A percentile compares a stretch with the other conserved stretches of the same genome.
Evolutionary conservation across 2,329 filamentous ascomycete species (phyloP).

Genomic region (Diaporthe vexans): DNA sequence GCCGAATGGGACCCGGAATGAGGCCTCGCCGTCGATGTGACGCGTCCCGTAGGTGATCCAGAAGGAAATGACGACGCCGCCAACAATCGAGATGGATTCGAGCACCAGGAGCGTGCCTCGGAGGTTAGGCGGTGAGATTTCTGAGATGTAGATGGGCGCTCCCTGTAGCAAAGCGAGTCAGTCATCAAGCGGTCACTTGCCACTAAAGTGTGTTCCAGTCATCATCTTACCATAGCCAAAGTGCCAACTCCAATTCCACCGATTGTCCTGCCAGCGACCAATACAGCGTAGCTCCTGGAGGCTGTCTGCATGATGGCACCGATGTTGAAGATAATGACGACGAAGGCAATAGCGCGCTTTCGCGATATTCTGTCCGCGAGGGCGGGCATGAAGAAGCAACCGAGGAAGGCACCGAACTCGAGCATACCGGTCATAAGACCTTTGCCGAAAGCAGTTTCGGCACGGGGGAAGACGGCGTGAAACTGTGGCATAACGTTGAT

Average conservation of each 20-base stretch:
- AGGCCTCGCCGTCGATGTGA: slow-evolving; percentile 54
- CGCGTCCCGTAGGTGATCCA: slow-evolving; percentile 68
- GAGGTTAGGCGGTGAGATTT: slow-evolving; percentile 54
- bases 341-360: slow-evolving; percentile 57
- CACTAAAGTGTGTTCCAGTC: not conserved
- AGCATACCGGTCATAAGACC: slow-evolving; percentile 60
- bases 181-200: not conserved
- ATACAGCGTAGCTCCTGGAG: slow-evolving; percentile 45
- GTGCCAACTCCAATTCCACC: slow-evolving; percentile 39
- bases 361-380: slow-evolving; percentile 58
- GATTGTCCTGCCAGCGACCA: slow-evolving; percentile 49
- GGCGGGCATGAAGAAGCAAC: slow-evolving; percentile 52
- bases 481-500: slow-evolving; percentile 62
- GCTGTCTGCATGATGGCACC: slow-evolving; percentile 58
- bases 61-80: slow-evolving; percentile 66
- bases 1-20: slow-evolving; percentile 57
- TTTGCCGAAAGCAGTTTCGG: slow-evolving; percentile 52
- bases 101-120: slow-evolving; percentile 60
- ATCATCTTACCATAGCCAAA: slow-evolving; percentile 45
- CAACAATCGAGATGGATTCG: slow-evolving; percentile 64
- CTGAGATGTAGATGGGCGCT: slow-evolving; percentile 50
- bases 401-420: slow-evolving; percentile 56
- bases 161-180: slow-evolving; percentile 35
- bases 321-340: slow-evolving; percentile 55
- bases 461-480: slow-evolving; percentile 51